phyloP scores from a whole-genome alignment of 345 rosid genomes.

The Eucalyptus pauciflora region DNA sequence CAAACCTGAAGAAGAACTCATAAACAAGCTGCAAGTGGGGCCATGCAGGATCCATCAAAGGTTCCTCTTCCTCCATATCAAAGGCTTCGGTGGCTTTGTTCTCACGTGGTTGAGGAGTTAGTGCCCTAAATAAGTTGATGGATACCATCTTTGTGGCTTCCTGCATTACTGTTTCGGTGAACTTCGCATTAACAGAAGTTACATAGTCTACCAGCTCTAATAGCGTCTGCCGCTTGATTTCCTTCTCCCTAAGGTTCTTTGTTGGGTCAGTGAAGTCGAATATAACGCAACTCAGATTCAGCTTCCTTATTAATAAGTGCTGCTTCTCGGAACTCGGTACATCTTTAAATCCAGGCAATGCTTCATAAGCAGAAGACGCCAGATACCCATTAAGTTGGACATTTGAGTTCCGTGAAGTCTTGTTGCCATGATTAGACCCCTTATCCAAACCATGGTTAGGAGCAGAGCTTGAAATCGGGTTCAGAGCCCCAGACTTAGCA shows the following conservation, averaged over 20 bases:
- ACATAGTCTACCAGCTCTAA: constrained; percentile 7
- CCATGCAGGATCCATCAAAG: constrained; percentile 6
- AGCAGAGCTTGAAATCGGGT: neutral
- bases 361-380: constrained; percentile 4
- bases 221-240: constrained; percentile 5
- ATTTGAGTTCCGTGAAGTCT: neutral
- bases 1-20: constrained; percentile 5
- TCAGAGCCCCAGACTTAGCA: neutral
- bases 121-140: neutral
- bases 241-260: constrained; percentile 9
- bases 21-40: constrained; percentile 8
- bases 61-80: constrained; percentile 11
- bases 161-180: constrained; percentile 1
- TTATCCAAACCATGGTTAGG: neutral
- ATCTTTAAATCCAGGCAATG: constrained; percentile 13
- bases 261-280: constrained; percentile 6
- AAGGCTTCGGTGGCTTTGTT: neutral
- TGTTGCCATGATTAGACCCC: neutral
- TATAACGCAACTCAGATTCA: neutral
- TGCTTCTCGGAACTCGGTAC: constrained; percentile 3
- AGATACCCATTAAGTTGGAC: neutral
- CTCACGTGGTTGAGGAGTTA: constrained; percentile 2
- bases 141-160: constrained; percentile 7
- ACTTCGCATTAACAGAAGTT: constrained; percentile 4
- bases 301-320: constrained; percentile 6